Percentiles rank a stretch among this genome's conserved stretches.
Conservation (phyloP, 169 alveolate species). For the Eimeria acervulina region DNA sequence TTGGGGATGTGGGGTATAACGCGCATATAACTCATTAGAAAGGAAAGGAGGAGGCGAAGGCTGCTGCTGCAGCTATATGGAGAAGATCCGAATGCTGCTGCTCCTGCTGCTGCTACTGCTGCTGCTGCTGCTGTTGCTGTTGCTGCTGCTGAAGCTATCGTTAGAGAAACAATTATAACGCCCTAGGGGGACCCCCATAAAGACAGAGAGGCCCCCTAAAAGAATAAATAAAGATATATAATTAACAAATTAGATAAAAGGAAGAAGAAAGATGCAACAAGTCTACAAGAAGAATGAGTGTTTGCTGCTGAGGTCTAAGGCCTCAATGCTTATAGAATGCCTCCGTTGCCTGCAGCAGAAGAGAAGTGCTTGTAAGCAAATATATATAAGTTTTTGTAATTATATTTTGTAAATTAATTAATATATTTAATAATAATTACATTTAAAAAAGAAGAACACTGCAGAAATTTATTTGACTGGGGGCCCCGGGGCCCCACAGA, state of each 20-base stretch:
- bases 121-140: neutral
- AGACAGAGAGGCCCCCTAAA: slow-evolving; percentile 34
- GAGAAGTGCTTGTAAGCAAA: neutral
- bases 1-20: too few species aligned
- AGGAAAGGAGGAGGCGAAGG: too few species aligned
- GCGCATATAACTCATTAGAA: too few species aligned
- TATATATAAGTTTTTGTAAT: neutral
- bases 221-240: neutral
- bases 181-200: neutral
- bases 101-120: neutral
- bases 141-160: too few species aligned
- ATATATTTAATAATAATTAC: neutral
- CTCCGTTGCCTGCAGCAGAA: neutral
- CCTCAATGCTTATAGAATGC: neutral
- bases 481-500: neutral
- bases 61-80: too few species aligned
- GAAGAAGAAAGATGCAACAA: neutral
- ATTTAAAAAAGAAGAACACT: neutral
- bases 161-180: neutral
- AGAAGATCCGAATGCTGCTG: too few species aligned
- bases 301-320: too few species aligned
- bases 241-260: neutral
- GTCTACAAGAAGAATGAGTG: too few species aligned
- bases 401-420: neutral
- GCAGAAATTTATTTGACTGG: neutral